Percentiles rank a stretch among this genome's conserved stretches.
phyloP scores from a whole-genome alignment of 495 filamentous ascomycete species.

The Penicillium cataractarum region DNA sequence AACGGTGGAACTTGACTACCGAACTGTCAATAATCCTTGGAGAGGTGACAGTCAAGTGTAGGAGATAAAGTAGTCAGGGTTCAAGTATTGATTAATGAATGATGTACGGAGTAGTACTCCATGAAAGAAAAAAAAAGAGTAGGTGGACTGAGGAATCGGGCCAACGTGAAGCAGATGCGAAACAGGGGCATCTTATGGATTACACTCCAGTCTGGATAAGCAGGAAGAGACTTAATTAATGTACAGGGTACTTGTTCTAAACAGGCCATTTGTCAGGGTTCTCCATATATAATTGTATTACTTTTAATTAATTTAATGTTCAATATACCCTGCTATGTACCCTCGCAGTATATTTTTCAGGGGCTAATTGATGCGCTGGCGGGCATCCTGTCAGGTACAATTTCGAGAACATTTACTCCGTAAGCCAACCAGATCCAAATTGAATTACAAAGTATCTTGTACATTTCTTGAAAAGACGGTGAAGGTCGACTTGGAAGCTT shows the following conservation, averaged over 20 bases:
- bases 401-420: too few relatives aligned
- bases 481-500: neutral
- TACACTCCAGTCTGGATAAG: too few relatives aligned
- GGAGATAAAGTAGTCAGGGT: neutral
- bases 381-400: neutral
- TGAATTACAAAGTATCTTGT: too few relatives aligned
- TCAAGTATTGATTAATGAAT: neutral
- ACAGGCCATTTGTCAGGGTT: neutral
- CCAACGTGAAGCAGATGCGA: conserved; percentile 3
- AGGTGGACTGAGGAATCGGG: neutral
- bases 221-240: neutral
- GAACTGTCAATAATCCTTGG: neutral
- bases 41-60: neutral
- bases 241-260: neutral
- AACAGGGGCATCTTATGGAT: conserved; percentile 8
- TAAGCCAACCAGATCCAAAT: too few relatives aligned
- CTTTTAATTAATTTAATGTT: neutral
- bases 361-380: neutral
- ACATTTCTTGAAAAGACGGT: conserved; percentile 1
- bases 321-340: neutral
- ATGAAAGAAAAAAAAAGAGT: too few relatives aligned
- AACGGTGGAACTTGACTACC: conserved; percentile 7
- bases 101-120: neutral
- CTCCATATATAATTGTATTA: neutral
- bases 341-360: neutral